A percentile compares a stretch with the other conserved stretches of the same genome.
Conservation (phyloP, 2,329 filamentous ascomycete species). For the Thelonectria blattea region DNA sequence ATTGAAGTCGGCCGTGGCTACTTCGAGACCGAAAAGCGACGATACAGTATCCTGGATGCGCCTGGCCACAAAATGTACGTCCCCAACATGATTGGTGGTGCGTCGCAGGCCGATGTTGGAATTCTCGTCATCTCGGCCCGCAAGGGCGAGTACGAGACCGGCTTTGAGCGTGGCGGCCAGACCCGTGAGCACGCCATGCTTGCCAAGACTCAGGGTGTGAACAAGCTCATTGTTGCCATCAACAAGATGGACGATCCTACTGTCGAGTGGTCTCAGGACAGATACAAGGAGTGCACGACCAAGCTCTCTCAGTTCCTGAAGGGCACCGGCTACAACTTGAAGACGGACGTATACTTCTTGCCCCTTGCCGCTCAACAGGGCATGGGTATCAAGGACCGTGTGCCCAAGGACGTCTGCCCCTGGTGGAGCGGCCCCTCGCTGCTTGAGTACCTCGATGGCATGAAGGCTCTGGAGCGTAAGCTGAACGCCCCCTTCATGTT, state of each 20-base stretch:
- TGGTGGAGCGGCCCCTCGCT: conserved; percentile 93
- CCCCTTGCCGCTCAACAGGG: conserved; percentile 91
- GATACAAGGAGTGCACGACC: conserved; percentile 90
- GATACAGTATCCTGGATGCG: conserved; percentile 96
- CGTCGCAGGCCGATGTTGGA: conserved; percentile 91
- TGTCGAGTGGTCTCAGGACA: conserved; percentile 92
- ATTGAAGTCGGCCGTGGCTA: conserved; percentile 95
- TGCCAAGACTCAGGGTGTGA: conserved; percentile 97
- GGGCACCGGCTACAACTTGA: conserved; percentile 90
- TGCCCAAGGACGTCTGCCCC: conserved; percentile 75
- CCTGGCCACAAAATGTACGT: conserved; percentile 98
- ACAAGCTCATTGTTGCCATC: conserved; percentile 91
- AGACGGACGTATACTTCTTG: conserved; percentile 94
- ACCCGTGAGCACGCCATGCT: conserved; percentile 97
- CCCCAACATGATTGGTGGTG: conserved; percentile 96
- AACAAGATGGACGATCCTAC: conserved; percentile 99
- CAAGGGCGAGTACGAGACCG: conserved; percentile 98
- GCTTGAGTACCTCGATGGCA: conserved; percentile 92
- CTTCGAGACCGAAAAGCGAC: conserved; percentile 95
- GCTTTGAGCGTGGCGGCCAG: conserved; percentile 95
- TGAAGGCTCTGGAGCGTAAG: conserved; percentile 93
- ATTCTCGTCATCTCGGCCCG: conserved; percentile 95
- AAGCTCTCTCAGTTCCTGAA: conserved; percentile 91
- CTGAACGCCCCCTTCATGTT: conserved; percentile 99
- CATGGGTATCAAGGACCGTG: conserved; percentile 84